Conservation (phyloP, 2,329 filamentous ascomycete species). For the Penicillium capsulatum region DNA sequence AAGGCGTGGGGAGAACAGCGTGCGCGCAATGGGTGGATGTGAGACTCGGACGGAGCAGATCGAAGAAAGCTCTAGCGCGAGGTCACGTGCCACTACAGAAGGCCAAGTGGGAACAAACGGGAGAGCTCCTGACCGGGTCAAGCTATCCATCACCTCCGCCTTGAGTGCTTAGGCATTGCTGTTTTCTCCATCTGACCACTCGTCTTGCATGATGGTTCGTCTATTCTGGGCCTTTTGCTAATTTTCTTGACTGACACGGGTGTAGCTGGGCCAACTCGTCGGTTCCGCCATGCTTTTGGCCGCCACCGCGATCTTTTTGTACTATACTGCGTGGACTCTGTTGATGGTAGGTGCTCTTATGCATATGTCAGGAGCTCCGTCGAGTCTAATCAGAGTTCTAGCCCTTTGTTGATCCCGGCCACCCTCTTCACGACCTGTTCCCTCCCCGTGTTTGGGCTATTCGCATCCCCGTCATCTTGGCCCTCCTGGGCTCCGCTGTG, state of each 20-base stretch:
- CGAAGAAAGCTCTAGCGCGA: slow-evolving; percentile 17
- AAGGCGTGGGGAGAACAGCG: slow-evolving; percentile 1
- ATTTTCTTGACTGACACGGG: slow-evolving; percentile 7
- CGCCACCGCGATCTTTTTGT: slow-evolving; percentile 71
- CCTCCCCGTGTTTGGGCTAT: slow-evolving; percentile 98
- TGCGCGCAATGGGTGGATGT: no score
- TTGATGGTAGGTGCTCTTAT: slow-evolving; percentile 69
- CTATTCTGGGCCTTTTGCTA: not conserved
- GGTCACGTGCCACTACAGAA: slow-evolving; percentile 4
- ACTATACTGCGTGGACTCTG: slow-evolving; percentile 97
- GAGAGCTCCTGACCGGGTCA: slow-evolving; percentile 19
- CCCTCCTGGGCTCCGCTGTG: slow-evolving; percentile 85
- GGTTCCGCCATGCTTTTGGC: slow-evolving; percentile 71
- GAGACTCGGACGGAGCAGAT: slow-evolving; percentile 7
- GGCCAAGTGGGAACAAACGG: not conserved
- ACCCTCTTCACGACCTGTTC: slow-evolving; percentile 91
- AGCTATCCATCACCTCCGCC: slow-evolving; percentile 9
- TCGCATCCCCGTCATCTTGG: slow-evolving; percentile 93
- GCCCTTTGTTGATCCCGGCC: slow-evolving; percentile 96
- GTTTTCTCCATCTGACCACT: slow-evolving; percentile 3
- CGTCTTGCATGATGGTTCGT: slow-evolving; percentile 28
- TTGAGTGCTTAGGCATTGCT: no score
- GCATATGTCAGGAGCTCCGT: not conserved
- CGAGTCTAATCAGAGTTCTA: slow-evolving; percentile 38
- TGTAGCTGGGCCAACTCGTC: slow-evolving; percentile 82